These are phyloP conservation scores for Pisolithus albus DNA, from an alignment of 768 basidiomycete species.

Conservation along the genomic window DNA sequence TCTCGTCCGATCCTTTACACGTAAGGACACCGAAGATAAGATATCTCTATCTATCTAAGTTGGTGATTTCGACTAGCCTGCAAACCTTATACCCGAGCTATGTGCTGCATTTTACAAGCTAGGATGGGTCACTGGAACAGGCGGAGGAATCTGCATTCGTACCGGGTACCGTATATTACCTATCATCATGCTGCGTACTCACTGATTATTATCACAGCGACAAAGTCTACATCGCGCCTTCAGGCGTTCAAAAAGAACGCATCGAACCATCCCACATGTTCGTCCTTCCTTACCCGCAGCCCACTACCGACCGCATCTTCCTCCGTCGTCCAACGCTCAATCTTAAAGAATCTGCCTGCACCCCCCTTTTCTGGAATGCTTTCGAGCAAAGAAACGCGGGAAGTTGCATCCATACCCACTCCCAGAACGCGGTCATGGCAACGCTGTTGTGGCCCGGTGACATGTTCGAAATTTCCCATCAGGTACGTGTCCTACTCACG, in stretches of 20 bases:
- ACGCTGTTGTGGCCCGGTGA: constrained; percentile 70
- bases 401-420: constrained; percentile 88
- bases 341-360: constrained; percentile 83
- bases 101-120: constrained; percentile 80
- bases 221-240: constrained; percentile 81
- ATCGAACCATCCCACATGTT: constrained; percentile 82
- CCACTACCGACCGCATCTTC: constrained; percentile 56
- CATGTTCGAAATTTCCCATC: constrained; percentile 76
- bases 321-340: constrained; percentile 64
- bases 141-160: constrained; percentile 73
- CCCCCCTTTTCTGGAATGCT: constrained; percentile 89
- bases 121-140: constrained; percentile 92
- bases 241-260: constrained; percentile 87
- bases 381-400: constrained; percentile 74
- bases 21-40: constrained; percentile 29
- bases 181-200: background rate
- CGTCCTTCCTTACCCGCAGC: constrained; percentile 73
- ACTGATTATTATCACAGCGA: constrained; percentile 37
- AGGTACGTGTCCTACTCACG: constrained; percentile 33
- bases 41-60: background rate
- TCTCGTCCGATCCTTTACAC: constrained; percentile 56
- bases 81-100: constrained; percentile 85
- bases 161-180: constrained; percentile 41
- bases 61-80: constrained; percentile 46
- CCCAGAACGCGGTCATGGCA: constrained; percentile 85